Base-by-base conservation (phyloP, 75 land plant species). In the Sequoiadendron giganteum region DNA sequence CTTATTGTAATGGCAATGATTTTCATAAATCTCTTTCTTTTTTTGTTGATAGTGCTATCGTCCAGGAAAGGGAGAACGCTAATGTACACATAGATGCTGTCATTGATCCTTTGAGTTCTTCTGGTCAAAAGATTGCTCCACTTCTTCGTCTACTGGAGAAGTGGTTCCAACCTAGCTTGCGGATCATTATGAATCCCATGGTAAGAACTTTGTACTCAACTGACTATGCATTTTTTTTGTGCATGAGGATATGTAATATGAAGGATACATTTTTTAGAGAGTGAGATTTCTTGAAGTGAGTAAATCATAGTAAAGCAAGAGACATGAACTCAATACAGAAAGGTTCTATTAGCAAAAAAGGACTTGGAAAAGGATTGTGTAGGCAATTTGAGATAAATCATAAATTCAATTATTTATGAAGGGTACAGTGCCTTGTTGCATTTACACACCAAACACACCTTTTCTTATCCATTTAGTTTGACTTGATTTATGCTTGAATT, bases 71-170 rank as follows among this genome's bases (percentile, higher is more conserved):
- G 86, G 99, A 90, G 65, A 90, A 95, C 83, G 89, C 99, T 34
- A 89, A 85, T 79, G 91, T 98, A 42, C 99, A 98, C 80, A 93
- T 98, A 82, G 99, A 98, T 95, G 99, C 99, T 42, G 97, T 98
- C 56, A 89, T 98, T 92, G 98, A 98, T 93, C 99, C 99, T 65
- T 87, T 98, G 85, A 98, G 99, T 88, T 86, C 97, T 55, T 85
- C 89, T 13, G 99, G 95, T 49, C 99, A 98, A 77, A 98, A 95
- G 92, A 86, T 98, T 25, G 87, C 97, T 52, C 95, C 99, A 36
- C 91, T 98, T 84, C 94, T 98, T 30, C 89, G 92, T 55, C 78
- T 95, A 85, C 88, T 98, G 13, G 90, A 90, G 87, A 98, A 93
- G 85, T 92, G 91, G 90, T 54, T 97, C 86, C 96, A 93, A 32